A percentile compares a stretch with the other conserved stretches of the same genome.
Evolutionary conservation across 169 alveolate genomes (phyloP).

Genomic region (Plasmodium relictum): DNA sequence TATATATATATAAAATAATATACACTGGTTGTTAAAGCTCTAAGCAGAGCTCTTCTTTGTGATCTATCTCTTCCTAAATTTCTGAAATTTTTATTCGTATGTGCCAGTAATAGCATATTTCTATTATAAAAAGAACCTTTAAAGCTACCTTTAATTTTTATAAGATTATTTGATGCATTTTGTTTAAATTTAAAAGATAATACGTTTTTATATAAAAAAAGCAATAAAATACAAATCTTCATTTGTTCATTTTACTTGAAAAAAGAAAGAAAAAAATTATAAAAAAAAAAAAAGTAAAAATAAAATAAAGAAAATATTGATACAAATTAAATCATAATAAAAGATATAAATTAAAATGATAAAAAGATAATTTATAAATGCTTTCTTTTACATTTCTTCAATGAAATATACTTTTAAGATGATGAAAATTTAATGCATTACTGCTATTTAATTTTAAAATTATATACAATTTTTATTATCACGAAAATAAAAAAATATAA

Average conservation of each 20-base stretch:
- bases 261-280: background rate
- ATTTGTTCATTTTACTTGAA: slow-evolving; percentile 51
- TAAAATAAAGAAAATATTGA: background rate
- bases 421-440: no score
- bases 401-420: no score
- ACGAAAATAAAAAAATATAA: no score
- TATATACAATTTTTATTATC: no score
- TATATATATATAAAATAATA: background rate
- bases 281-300: background rate
- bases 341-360: background rate
- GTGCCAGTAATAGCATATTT: slow-evolving; percentile 41
- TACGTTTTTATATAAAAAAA: slow-evolving; percentile 52
- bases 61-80: slow-evolving; percentile 83
- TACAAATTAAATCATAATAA: background rate
- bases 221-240: slow-evolving; percentile 43
- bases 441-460: no score
- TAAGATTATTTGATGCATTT: slow-evolving; percentile 11
- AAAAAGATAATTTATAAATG: no score
- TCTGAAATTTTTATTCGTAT: slow-evolving; percentile 64
- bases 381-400: no score
- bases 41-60: slow-evolving; percentile 83
- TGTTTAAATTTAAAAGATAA: slow-evolving; percentile 39
- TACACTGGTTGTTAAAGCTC: slow-evolving; percentile 85
- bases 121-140: slow-evolving; percentile 35
- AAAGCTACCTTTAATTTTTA: slow-evolving; percentile 22